A percentile compares a stretch with the other conserved stretches of the same genome.
These are phyloP conservation scores for Colletotrichum sidae DNA, from an alignment of 2,329 filamentous ascomycete genomes.

Conservation along the genomic window DNA sequence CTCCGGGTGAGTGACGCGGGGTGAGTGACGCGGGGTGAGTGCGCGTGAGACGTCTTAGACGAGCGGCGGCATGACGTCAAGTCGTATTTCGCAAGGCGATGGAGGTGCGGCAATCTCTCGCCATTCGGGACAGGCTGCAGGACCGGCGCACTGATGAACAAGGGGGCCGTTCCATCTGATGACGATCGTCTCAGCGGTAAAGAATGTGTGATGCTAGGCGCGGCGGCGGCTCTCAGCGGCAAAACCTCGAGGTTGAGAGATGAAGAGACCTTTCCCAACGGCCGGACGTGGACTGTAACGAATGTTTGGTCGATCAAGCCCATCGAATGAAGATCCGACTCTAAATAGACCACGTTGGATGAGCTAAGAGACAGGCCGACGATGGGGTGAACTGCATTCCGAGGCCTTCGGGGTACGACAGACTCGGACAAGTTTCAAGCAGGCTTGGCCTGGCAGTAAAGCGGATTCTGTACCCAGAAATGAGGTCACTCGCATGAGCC, in stretches of 20 bases:
- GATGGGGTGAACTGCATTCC: not conserved
- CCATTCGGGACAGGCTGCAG: constrained; percentile 15
- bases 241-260: not conserved
- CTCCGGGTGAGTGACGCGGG: no score
- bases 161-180: not conserved
- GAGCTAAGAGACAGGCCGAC: constrained; percentile 8
- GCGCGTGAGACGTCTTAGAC: constrained; percentile 15
- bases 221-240: not conserved
- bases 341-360: not conserved
- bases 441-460: not conserved
- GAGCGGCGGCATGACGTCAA: constrained; percentile 29
- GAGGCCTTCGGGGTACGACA: not conserved
- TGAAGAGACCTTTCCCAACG: not conserved
- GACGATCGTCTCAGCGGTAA: constrained; percentile 11
- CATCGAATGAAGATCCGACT: not conserved
- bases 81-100: constrained; percentile 9
- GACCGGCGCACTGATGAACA: not conserved
- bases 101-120: constrained; percentile 5
- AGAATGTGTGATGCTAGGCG: not conserved
- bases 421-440: not conserved
- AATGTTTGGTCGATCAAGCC: not conserved
- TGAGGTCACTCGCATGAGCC: constrained; percentile 6
- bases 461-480: not conserved
- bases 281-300: not conserved
- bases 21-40: not conserved